Evolutionary conservation across 148 eudicot species (phyloP), one percentile per base, ranked within the genome.

Genomic region (Tetragonia tetragonoides): DNA sequence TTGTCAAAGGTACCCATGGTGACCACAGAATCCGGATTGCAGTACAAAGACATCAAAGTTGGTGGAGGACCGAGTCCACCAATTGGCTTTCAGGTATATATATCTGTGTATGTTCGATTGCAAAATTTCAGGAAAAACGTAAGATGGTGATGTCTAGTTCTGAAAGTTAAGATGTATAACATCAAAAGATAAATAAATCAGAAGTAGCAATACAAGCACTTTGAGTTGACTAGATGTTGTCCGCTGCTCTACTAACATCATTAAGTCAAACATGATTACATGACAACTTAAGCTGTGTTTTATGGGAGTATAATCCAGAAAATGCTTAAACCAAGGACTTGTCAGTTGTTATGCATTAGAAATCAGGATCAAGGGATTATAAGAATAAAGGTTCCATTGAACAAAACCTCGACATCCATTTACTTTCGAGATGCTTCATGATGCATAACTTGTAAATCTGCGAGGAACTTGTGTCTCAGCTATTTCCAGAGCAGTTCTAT

Each of bases 11-110:
- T 95, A 70, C 93, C 97, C 20, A 93, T 89, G 92, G 92, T 93
- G 78, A 95, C 97, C 69, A 93, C 99, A 42, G 98, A 93, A 80
- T 93, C 99, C 18, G 99, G 99, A 47, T 88, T 95, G 85, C 97
- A 95, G 86, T 95, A 87, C 85, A 95, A 90, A 83, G 99, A 95
- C 81, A 95, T 95, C 66, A 90, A 89, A 85, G 87, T 93, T 37
- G 99, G 99, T 70, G 40, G 18, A 40, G 99, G 99, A 77, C 99
- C 97, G 17, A 89, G 86, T 83, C 99, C 99, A 47, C 99, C 99
- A 21, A 86, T 93, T 85, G 99, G 99, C 68, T 95, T 87, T 87
- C 99, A 95, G 97, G 99, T 95, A 86, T 40, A 5, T 71, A n/a
- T 70, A 21, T 28, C 34, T 28, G 0, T 28, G 1, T 18, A 70